phyloP scores from a whole-genome alignment of 2,329 filamentous ascomycete genomes.

The Raffaelea ambrosiae region DNA sequence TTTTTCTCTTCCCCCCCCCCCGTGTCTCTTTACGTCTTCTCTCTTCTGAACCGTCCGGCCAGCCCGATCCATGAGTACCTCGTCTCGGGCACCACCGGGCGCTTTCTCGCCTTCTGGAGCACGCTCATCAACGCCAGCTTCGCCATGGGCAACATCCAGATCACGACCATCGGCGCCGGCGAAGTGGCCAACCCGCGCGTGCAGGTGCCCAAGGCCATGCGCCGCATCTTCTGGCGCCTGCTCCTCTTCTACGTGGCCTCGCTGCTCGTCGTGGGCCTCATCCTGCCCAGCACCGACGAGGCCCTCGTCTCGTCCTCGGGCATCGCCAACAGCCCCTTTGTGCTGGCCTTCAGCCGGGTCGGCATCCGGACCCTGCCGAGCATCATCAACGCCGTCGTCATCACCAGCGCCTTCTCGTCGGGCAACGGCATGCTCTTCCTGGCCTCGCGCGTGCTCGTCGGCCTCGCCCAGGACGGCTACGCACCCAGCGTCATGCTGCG shows the following conservation, averaged over 20 bases:
- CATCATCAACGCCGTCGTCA: slow-evolving; percentile 67
- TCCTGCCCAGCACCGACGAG: slow-evolving; percentile 18
- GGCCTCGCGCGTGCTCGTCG: slow-evolving; percentile 50
- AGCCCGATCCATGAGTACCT: slow-evolving; percentile 32
- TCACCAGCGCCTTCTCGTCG: slow-evolving; percentile 62
- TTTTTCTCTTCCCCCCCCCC: slow-evolving; percentile 38
- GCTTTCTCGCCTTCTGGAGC: slow-evolving; percentile 31
- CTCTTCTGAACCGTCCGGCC: slow-evolving; percentile 36
- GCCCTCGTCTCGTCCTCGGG: slow-evolving; percentile 24
- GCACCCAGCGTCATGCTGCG: slow-evolving; percentile 47
- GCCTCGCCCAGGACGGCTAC: slow-evolving; percentile 49
- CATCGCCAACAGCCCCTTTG: slow-evolving; percentile 48
- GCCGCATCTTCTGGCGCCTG: slow-evolving; percentile 22
- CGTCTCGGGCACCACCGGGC: slow-evolving; percentile 24
- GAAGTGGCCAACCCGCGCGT: slow-evolving; percentile 13
- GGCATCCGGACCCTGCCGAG: slow-evolving; percentile 59
- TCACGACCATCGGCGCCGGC: slow-evolving; percentile 10
- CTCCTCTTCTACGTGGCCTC: slow-evolving; percentile 22
- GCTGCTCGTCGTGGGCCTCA: slow-evolving; percentile 21
- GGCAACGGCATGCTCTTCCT: slow-evolving; percentile 56
- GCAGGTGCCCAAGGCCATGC: slow-evolving; percentile 11
- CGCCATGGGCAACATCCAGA: slow-evolving; percentile 30
- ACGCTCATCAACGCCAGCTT: slow-evolving; percentile 45
- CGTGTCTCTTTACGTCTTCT: slow-evolving; percentile 30
- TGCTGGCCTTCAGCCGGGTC: slow-evolving; percentile 63